Conservation (phyloP, 2,329 filamentous ascomycete species). For the Trichoderma aggressivum region DNA sequence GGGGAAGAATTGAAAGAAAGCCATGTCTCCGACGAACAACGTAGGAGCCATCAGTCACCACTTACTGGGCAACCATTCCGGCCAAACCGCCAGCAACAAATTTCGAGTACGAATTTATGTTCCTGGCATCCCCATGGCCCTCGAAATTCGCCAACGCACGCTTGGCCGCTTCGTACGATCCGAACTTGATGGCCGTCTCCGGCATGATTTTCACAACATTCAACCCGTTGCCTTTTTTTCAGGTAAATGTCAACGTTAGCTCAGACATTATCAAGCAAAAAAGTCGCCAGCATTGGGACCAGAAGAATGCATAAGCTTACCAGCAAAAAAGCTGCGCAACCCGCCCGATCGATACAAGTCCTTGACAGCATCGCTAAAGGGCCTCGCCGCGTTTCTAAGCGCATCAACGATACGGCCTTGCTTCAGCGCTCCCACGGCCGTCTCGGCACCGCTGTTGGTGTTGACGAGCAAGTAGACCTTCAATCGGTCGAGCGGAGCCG, state of each 20-base stretch:
- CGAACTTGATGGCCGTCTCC: slow-evolving; percentile 97
- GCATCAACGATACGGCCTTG: slow-evolving; percentile 65
- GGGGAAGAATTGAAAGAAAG: not conserved
- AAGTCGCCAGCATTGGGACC: not conserved
- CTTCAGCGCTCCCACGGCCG: slow-evolving; percentile 64
- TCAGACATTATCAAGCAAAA: not conserved
- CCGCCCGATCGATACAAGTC: slow-evolving; percentile 85
- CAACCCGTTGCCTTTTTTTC: slow-evolving; percentile 81
- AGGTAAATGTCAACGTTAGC: not conserved
- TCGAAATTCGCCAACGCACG: slow-evolving; percentile 80
- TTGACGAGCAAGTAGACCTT: slow-evolving; percentile 98
- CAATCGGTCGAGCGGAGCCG: slow-evolving; percentile 90
- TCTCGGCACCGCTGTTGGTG: slow-evolving; percentile 52
- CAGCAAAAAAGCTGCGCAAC: slow-evolving; percentile 85
- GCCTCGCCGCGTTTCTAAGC: slow-evolving; percentile 61
- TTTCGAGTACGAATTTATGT: slow-evolving; percentile 79
- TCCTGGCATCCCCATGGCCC: slow-evolving; percentile 77
- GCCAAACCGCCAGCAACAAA: slow-evolving; percentile 88
- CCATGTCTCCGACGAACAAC: not conserved
- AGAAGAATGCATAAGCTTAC: slow-evolving; percentile 48
- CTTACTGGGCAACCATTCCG: slow-evolving; percentile 86
- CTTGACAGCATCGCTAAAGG: slow-evolving; percentile 68
- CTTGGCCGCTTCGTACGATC: slow-evolving; percentile 94
- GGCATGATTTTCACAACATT: slow-evolving; percentile 99
- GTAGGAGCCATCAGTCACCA: not conserved